Evolutionary conservation across 441 rosid species (phyloP).

Genomic region (Rhodomyrtus psidioides): DNA sequence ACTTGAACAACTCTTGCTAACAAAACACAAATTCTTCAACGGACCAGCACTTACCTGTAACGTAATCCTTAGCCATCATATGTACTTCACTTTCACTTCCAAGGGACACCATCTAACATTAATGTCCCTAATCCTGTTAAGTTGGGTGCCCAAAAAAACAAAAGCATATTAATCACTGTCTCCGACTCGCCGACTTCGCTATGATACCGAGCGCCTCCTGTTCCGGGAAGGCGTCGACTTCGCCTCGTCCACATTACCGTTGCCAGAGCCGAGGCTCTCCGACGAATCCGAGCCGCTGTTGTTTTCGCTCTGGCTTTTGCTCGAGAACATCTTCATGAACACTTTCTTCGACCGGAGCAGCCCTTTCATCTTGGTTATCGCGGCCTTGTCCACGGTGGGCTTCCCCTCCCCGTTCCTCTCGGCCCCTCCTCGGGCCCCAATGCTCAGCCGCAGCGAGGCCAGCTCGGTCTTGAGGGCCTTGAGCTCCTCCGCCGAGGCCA

Average conservation of each 20-base stretch:
- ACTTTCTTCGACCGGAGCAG: slow-evolving; percentile 64
- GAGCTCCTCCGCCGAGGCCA: slow-evolving; percentile 62
- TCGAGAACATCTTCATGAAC: slow-evolving; percentile 46
- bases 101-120: neutral
- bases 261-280: slow-evolving; percentile 52
- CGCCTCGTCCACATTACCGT: slow-evolving; percentile 22
- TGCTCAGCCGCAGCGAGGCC: slow-evolving; percentile 44
- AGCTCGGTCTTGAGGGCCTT: slow-evolving; percentile 58
- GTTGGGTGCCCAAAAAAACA: neutral
- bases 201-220: slow-evolving; percentile 66
- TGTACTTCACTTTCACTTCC: neutral
- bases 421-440: slow-evolving; percentile 18
- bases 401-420: slow-evolving; percentile 27
- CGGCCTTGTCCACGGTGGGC: slow-evolving; percentile 22
- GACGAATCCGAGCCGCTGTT: slow-evolving; percentile 68
- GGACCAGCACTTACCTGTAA: neutral
- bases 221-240: slow-evolving; percentile 64
- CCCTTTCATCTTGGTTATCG: slow-evolving; percentile 53
- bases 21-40: neutral
- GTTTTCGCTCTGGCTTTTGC: slow-evolving; percentile 33
- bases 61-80: neutral
- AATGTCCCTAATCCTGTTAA: neutral
- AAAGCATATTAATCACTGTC: neutral
- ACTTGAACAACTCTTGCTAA: neutral
- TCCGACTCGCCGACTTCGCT: neutral